These are phyloP conservation scores for Verticillium longisporum DNA, from an alignment of 2,329 filamentous ascomycete species.

Conservation along the genomic window DNA sequence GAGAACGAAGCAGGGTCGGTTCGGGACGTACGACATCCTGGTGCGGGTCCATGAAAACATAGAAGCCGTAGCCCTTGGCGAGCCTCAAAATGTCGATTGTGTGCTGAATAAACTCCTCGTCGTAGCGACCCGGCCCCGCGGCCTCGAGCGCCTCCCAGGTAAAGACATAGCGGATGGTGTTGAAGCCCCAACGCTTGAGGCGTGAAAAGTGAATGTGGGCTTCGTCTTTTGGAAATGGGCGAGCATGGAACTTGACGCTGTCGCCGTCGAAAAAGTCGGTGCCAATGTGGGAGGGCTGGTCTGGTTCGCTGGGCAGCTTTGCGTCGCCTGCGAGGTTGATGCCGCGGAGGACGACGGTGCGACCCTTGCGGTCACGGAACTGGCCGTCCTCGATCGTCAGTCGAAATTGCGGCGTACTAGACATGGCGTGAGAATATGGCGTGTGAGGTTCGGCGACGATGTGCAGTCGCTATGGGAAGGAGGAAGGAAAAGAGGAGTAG, in stretches of 20 bases:
- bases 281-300: constrained; percentile 71
- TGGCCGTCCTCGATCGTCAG: constrained; percentile 78
- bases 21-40: constrained; percentile 75
- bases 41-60: constrained; percentile 97
- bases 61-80: constrained; percentile 87
- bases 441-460: background rate
- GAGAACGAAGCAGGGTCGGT: background rate
- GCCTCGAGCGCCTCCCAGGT: constrained; percentile 99
- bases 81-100: constrained; percentile 79
- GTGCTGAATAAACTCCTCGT: constrained; percentile 87
- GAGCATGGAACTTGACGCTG: constrained; percentile 77
- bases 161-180: constrained; percentile 92
- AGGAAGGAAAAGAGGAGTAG: background rate
- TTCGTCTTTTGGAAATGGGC: constrained; percentile 78
- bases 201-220: constrained; percentile 82
- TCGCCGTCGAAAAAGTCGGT: constrained; percentile 90
- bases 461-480: background rate
- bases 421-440: constrained; percentile 25
- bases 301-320: constrained; percentile 78
- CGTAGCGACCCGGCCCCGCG: constrained; percentile 82
- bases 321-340: constrained; percentile 91
- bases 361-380: constrained; percentile 75
- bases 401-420: constrained; percentile 69
- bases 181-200: constrained; percentile 86
- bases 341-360: constrained; percentile 82